These are phyloP conservation scores for Pleurotus tuoliensis DNA, from an alignment of 768 basidiomycete species.

Conservation along the genomic window DNA sequence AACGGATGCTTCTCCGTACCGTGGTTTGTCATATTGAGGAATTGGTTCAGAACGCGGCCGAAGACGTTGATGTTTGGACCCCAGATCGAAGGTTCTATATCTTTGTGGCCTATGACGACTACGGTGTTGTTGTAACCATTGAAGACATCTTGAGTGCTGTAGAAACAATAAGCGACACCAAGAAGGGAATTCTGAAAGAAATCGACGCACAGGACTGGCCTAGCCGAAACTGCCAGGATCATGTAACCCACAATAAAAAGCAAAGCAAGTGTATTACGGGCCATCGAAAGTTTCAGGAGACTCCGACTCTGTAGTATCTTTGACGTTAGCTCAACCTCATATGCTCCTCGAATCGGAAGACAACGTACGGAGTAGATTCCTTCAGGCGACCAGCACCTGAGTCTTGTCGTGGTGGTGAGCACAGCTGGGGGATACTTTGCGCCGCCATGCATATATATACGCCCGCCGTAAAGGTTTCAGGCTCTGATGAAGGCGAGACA, in stretches of 20 bases:
- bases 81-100: constrained; percentile 1
- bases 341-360: not conserved
- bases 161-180: not conserved
- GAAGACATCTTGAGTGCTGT: constrained; percentile 2
- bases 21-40: not conserved
- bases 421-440: not conserved
- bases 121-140: constrained; percentile 5
- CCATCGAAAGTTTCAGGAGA: not conserved
- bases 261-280: not conserved
- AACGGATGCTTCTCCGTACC: constrained; percentile 1
- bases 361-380: not conserved
- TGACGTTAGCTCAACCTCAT: not conserved
- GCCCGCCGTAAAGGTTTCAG: not conserved
- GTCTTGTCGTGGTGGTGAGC: constrained; percentile 1
- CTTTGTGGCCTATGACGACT: constrained; percentile 1
- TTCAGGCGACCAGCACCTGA: constrained; percentile 6
- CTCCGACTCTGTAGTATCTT: not conserved
- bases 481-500: not conserved
- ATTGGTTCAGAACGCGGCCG: constrained; percentile 3
- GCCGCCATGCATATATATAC: not conserved
- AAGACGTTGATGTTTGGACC: constrained; percentile 5
- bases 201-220: not conserved
- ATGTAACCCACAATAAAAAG: not conserved
- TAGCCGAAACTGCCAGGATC: not conserved
- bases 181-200: not conserved